Conservation (phyloP, 1,284 basidiomycete genomes). For the Taiwanofungus camphoratus region DNA sequence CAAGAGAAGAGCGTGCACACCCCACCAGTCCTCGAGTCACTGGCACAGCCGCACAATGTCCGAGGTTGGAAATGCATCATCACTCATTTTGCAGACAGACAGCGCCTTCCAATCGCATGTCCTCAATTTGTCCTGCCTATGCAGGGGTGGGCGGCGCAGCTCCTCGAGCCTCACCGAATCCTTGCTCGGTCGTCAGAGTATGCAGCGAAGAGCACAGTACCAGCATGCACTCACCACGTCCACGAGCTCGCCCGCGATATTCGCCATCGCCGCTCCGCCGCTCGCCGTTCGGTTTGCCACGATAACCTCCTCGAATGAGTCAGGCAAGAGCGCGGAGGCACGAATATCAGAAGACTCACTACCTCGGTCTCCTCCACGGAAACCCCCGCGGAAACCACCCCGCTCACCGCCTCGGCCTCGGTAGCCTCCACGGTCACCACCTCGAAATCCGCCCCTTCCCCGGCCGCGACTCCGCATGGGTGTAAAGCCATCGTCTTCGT, state of each 20-base stretch:
- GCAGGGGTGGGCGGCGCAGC: constrained; percentile 6
- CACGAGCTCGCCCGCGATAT: constrained; percentile 37
- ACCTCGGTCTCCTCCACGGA: constrained; percentile 30
- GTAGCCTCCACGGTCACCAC: constrained; percentile 34
- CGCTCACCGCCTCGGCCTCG: constrained; percentile 28
- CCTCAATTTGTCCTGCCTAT: not conserved
- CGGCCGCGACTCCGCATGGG: constrained; percentile 34
- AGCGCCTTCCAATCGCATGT: not conserved
- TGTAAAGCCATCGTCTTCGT: constrained; percentile 62
- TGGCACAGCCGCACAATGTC: no score
- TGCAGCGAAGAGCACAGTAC: not conserved
- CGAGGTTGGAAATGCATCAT: no score
- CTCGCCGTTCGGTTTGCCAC: constrained; percentile 32
- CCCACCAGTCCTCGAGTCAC: no score
- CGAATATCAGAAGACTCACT: constrained; percentile 14
- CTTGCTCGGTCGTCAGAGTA: not conserved
- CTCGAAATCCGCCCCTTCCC: constrained; percentile 22
- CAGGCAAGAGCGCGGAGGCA: no score
- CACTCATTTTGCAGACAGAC: constrained; percentile 1
- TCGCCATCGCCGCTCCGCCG: constrained; percentile 36
- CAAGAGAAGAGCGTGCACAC: no score
- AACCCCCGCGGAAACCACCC: constrained; percentile 23
- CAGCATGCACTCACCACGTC: constrained; percentile 25
- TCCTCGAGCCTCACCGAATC: constrained; percentile 14
- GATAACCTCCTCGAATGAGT: constrained; percentile 27